These are phyloP conservation scores for Sporothrix mexicana DNA, from an alignment of 2,329 filamentous ascomycete genomes.

Conservation along the genomic window DNA sequence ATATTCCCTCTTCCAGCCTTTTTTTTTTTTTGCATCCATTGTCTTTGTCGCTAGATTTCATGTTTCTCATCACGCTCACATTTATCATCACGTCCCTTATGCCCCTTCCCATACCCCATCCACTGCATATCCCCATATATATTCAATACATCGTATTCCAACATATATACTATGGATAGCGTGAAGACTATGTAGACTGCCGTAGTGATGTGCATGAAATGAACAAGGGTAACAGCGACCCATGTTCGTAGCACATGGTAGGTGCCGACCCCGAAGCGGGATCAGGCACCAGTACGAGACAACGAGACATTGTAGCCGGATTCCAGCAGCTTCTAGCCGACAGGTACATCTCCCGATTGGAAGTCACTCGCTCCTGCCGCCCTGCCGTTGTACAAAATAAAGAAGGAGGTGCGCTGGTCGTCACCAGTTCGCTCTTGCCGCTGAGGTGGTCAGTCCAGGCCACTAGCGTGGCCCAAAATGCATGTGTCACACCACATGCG, in stretches of 20 bases:
- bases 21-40: slow-evolving; percentile 25
- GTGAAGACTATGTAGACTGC: neutral
- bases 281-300: neutral
- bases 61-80: neutral
- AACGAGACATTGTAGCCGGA: neutral
- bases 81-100: slow-evolving; percentile 15
- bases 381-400: neutral
- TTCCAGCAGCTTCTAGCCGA: slow-evolving; percentile 13
- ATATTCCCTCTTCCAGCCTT: slow-evolving; percentile 20
- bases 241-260: neutral
- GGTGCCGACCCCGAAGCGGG: neutral
- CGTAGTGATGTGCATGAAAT: neutral
- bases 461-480: slow-evolving; percentile 2
- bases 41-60: slow-evolving; percentile 8
- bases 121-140: neutral
- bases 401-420: neutral
- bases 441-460: neutral
- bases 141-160: neutral
- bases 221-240: neutral
- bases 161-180: neutral
- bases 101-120: slow-evolving; percentile 13
- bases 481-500: slow-evolving; percentile 3
- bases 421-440: neutral
- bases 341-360: neutral
- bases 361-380: too few species aligned